Percentiles rank a stretch among this genome's conserved stretches.
These are phyloP conservation scores for Coriolopsis trogii DNA, from an alignment of 1,284 basidiomycete genomes.

Conservation along the genomic window DNA sequence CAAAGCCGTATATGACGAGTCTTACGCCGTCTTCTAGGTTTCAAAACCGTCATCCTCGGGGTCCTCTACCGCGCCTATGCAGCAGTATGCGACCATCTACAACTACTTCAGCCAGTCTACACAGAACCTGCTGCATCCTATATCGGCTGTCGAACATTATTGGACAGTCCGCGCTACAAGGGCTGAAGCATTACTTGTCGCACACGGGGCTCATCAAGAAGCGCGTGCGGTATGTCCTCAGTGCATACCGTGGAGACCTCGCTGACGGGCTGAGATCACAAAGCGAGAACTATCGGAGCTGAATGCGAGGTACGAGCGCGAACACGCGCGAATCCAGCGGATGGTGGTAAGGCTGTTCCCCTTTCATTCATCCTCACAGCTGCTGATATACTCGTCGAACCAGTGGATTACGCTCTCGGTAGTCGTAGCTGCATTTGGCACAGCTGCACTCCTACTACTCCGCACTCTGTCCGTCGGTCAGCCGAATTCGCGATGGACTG, in stretches of 20 bases:
- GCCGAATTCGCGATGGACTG: constrained; percentile 34
- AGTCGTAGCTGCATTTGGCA: not conserved
- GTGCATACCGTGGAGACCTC: too few species aligned
- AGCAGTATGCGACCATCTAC: not conserved
- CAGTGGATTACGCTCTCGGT: constrained; percentile 10
- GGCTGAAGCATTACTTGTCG: constrained; percentile 58
- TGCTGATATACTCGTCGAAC: not conserved
- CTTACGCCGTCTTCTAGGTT: too few species aligned
- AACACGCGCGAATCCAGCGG: constrained; percentile 1
- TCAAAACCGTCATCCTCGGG: too few species aligned
- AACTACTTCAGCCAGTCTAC: constrained; percentile 2
- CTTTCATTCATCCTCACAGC: not conserved
- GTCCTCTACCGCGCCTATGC: too few species aligned
- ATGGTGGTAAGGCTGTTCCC: constrained; percentile 8
- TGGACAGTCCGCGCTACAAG: constrained; percentile 64
- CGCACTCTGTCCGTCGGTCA: too few species aligned
- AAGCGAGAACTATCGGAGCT: constrained; percentile 12
- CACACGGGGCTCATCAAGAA: constrained; percentile 44
- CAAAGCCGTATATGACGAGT: too few species aligned
- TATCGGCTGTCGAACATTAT: constrained; percentile 45
- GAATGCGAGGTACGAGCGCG: not conserved
- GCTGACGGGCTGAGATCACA: not conserved
- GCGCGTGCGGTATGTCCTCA: constrained; percentile 47
- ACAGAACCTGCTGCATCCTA: constrained; percentile 5
- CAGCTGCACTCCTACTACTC: not conserved